These are phyloP conservation scores for Angomonas ambiguus DNA, from an alignment of 208 protist genomes.

Conservation along the genomic window DNA sequence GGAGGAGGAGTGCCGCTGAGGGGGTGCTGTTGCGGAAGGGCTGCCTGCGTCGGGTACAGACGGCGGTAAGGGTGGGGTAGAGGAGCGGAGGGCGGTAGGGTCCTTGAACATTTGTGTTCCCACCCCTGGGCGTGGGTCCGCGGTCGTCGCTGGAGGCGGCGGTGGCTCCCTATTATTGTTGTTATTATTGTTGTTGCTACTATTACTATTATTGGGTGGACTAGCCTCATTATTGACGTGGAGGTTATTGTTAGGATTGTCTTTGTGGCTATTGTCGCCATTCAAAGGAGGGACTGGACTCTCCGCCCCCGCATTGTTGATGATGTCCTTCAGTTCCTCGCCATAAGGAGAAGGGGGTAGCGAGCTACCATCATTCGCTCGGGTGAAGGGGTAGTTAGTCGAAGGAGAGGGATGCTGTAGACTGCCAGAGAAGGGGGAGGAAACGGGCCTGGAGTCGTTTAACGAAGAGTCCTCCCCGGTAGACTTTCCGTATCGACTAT, in stretches of 20 bases:
- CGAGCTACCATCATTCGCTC: not conserved
- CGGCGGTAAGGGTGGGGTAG: too few species aligned
- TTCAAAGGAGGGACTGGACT: too few species aligned
- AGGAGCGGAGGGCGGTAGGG: not conserved
- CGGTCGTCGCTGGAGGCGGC: not conserved
- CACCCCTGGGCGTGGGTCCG: not conserved
- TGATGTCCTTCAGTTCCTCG: not conserved
- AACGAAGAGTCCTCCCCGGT: too few species aligned
- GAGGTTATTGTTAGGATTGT: conserved; percentile 19
- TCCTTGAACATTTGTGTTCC: not conserved
- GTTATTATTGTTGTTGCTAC: conserved; percentile 8
- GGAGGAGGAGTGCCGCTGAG: not conserved
- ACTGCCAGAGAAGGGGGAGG: too few species aligned
- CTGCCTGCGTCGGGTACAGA: too few species aligned
- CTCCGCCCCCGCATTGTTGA: not conserved
- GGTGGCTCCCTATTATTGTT: not conserved
- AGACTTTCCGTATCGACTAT: too few species aligned
- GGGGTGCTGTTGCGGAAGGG: too few species aligned
- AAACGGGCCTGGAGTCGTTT: too few species aligned
- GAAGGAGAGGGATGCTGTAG: too few species aligned
- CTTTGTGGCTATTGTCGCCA: not conserved
- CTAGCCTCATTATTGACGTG: not conserved
- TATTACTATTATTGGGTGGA: not conserved
- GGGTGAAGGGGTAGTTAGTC: too few species aligned
- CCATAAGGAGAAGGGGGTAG: not conserved